These are phyloP conservation scores for Linnemannia exigua DNA, from an alignment of 192 early-diverging fungal genomes.

Conservation along the genomic window DNA sequence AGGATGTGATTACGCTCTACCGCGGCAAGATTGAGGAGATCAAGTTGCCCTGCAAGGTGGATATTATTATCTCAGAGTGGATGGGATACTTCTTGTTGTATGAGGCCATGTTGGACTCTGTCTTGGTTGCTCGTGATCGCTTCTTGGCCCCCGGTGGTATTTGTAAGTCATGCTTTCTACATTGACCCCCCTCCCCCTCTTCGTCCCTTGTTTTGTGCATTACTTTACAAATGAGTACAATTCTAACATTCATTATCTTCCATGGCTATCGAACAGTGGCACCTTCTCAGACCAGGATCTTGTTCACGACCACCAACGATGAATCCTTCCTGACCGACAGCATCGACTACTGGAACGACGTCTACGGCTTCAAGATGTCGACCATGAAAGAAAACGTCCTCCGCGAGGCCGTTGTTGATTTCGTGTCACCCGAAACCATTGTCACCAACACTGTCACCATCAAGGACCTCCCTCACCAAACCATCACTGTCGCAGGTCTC, in stretches of 20 bases:
- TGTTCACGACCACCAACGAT: conserved; percentile 92
- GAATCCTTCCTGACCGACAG: conserved; percentile 80
- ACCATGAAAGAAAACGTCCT: conserved; percentile 92
- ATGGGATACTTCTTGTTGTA: conserved; percentile 99
- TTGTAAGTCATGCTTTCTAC: conserved; percentile 87
- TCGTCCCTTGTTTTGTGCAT: not conserved
- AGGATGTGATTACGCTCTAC: conserved; percentile 88
- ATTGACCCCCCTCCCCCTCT: too few relatives aligned
- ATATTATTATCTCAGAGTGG: conserved; percentile 99
- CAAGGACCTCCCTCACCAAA: conserved; percentile 81
- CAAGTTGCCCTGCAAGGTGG: conserved; percentile 93
- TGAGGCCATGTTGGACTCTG: conserved; percentile 99
- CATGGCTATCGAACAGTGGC: conserved; percentile 36
- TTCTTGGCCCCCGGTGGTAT: conserved; percentile 87
- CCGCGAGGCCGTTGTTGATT: conserved; percentile 96
- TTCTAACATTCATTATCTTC: too few relatives aligned
- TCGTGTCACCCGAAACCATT: conserved; percentile 88
- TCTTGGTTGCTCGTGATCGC: conserved; percentile 94
- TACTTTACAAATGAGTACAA: too few relatives aligned
- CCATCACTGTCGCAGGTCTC: conserved; percentile 91
- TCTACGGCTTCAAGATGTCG: conserved; percentile 89
- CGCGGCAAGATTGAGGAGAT: conserved; percentile 99
- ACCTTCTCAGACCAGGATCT: conserved; percentile 55
- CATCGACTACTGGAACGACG: conserved; percentile 71
- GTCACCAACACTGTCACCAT: conserved; percentile 84